These are phyloP conservation scores for Cornus florida DNA, from an alignment of 148 eudicot genomes.

Conservation along the genomic window DNA sequence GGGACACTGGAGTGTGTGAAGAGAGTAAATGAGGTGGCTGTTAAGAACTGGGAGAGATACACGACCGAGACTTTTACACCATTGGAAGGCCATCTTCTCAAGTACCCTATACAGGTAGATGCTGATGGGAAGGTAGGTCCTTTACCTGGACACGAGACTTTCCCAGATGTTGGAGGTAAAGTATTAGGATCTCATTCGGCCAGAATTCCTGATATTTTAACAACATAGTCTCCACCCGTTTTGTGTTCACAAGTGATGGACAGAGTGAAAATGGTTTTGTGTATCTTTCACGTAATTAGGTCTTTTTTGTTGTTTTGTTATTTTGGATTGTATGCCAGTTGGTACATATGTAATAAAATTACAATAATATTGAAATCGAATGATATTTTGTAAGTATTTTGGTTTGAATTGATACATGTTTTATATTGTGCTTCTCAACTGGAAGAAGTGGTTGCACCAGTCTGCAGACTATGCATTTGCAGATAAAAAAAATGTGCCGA, in stretches of 20 bases:
- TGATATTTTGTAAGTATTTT: no score
- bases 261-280: not conserved
- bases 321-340: no score
- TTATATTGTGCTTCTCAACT: no score
- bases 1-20: conserved; percentile 58
- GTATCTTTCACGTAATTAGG: not conserved
- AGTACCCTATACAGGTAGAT: conserved; percentile 56
- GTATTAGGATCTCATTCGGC: conserved; percentile 50
- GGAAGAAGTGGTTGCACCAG: no score
- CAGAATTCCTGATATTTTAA: conserved; percentile 50
- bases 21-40: conserved; percentile 57
- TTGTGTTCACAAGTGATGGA: not conserved
- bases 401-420: no score
- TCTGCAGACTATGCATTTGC: no score
- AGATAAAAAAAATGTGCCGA: no score
- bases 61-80: conserved; percentile 33
- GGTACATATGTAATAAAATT: no score
- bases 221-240: conserved; percentile 30
- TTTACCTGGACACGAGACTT: conserved; percentile 48
- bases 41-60: conserved; percentile 60
- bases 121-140: conserved; percentile 53
- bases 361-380: no score
- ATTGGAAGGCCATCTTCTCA: conserved; percentile 64
- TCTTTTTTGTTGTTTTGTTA: not conserved
- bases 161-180: conserved; percentile 72